Base-by-base conservation (phyloP, 31 red algal genomes). In the Odonthalia washingtoniensis region DNA sequence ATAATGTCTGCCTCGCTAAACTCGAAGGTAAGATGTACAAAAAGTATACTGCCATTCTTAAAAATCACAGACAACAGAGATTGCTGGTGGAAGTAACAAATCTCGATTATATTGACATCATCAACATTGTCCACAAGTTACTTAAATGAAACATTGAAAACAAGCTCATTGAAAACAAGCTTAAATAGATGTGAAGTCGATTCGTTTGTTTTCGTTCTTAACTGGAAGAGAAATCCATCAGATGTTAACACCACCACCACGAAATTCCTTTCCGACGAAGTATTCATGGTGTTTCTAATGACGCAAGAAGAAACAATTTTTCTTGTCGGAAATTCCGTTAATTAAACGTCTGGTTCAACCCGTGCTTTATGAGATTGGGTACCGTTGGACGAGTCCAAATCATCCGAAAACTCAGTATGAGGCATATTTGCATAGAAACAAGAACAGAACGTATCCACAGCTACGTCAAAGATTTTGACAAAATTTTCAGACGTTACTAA, bases 391-490 rank as follows among this genome's bases (percentile, higher is more conserved):
- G n/a, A n/a, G n/a, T n/a, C n/a, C n/a, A n/a, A n/a, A n/a, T n/a
- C n/a, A n/a, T n/a, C n/a, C n/a, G n/a, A n/a, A n/a, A n/a, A n/a
- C n/a, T 72, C 37, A 65, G 2, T 16, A 43, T 24, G 14, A n/a
- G 89, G 89, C n/a, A 65, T 78, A 62, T 75, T 63, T 4, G 82
- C 82, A 67, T 89, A 95, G 40, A 90, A 95, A 24, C 65, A 81
- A n/a, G 92, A 87, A 82, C 60, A 90, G 75, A 86, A 87, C 4
- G 75, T 83, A 82, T 95, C 92, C 14, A 70, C 42, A 69, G 81
- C 61, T 18, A 95, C 69, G 52, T 95, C 87, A 75, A 95, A 95
- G 16, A 95, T 34, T 77, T 90, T 89, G 46, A 95, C 87, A 81
- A 89, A 90, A 16, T 95, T 42, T 33, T 79, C 46, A 18, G 92